Percentiles rank a stretch among this genome's conserved stretches.
These are phyloP conservation scores for Millerozyma acaciae DNA, from an alignment of 805 yeast genomes.

Conservation along the genomic window DNA sequence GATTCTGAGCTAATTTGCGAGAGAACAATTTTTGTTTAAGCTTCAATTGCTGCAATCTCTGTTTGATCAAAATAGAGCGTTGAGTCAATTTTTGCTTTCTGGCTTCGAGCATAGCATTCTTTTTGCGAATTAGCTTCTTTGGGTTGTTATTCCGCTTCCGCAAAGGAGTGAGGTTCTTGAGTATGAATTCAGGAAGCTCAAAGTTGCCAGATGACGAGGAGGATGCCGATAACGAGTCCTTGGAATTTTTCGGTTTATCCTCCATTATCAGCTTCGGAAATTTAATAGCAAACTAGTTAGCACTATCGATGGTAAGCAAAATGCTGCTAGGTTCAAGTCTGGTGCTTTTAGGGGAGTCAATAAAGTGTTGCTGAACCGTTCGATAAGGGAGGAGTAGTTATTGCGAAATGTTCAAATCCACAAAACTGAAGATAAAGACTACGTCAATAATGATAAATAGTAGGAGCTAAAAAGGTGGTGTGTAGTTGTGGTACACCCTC, in stretches of 20 bases:
- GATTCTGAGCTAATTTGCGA: conserved; percentile 3
- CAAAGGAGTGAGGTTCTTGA: conserved; percentile 9
- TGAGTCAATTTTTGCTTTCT: conserved; percentile 7
- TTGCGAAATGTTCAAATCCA: conserved; percentile 4
- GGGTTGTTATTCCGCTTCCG: conserved; percentile 1
- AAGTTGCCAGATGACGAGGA: conserved; percentile 3
- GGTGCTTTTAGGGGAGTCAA: no score
- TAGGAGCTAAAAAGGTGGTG: no score
- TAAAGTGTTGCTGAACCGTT: no score
- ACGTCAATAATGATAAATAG: no score
- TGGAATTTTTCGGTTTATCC: background rate
- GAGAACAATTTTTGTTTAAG: conserved; percentile 3
- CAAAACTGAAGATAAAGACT: no score
- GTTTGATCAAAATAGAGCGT: conserved; percentile 5
- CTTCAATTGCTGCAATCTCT: conserved; percentile 6
- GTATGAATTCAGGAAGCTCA: conserved; percentile 7
- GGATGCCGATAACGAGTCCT: conserved; percentile 1
- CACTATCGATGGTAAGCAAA: background rate
- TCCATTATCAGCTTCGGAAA: background rate
- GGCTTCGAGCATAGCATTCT: conserved; percentile 5
- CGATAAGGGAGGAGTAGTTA: conserved; percentile 2
- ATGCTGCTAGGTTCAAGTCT: no score
- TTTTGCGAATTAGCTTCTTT: conserved; percentile 7
- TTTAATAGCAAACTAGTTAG: background rate
- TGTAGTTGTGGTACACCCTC: no score